Evolutionary conservation across 257 asterid species (phyloP).

Genomic region (Rubia yunnanensis): DNA sequence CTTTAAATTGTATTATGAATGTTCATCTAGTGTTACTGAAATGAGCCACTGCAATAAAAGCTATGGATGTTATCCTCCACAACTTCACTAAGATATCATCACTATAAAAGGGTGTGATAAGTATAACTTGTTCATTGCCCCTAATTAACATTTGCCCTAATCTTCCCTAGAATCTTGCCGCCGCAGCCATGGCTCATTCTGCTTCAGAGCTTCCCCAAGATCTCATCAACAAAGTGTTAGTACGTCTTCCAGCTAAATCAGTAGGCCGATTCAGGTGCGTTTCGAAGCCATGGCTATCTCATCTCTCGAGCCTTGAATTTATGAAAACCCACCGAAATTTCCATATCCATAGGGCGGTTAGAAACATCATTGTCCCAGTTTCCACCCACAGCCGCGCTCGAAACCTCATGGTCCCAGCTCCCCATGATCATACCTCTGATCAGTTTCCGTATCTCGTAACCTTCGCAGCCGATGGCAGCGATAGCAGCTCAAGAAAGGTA

Average conservation of each 20-base stretch:
- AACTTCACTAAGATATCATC: neutral
- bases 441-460: conserved; percentile 8
- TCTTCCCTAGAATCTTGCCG: neutral
- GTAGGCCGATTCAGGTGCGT: neutral
- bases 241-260: neutral
- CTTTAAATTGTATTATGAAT: no score
- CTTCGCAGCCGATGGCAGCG: neutral
- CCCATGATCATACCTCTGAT: no score
- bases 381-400: no score
- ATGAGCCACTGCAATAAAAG: no score
- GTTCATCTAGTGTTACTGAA: no score
- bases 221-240: neutral
- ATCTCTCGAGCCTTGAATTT: neutral
- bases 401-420: no score
- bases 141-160: neutral
- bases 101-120: neutral
- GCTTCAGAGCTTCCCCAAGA: neutral
- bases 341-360: conserved; percentile 3
- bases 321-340: conserved; percentile 11
- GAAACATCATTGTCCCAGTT: conserved; percentile 15
- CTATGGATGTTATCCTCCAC: no score
- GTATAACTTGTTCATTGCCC: neutral
- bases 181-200: neutral
- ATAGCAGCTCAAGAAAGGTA: neutral
- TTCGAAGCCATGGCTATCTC: neutral